Evolutionary conservation across 1,139 yeast species (phyloP).

Genomic region (Pichia sp.): DNA sequence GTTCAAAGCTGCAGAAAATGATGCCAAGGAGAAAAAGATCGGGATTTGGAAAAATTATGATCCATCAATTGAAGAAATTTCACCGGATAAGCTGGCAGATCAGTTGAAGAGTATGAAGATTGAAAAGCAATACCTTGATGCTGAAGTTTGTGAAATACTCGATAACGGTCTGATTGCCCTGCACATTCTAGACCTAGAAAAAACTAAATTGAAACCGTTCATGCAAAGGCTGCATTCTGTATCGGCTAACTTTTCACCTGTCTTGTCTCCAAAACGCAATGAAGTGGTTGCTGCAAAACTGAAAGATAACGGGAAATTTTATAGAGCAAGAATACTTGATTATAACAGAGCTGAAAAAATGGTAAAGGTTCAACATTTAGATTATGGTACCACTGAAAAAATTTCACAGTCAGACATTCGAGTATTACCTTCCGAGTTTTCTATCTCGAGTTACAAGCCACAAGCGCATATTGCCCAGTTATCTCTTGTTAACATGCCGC

Average conservation of each 20-base stretch:
- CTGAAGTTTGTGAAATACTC: slow-evolving; percentile 54
- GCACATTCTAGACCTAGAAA: slow-evolving; percentile 43
- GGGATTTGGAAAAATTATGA: slow-evolving; percentile 69
- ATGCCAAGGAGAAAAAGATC: slow-evolving; percentile 50
- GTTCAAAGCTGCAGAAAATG: slow-evolving; percentile 58
- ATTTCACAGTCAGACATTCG: slow-evolving; percentile 48
- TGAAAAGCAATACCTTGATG: slow-evolving; percentile 50
- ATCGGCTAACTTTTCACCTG: slow-evolving; percentile 23
- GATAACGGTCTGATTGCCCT: slow-evolving; percentile 51
- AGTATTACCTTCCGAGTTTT: slow-evolving; percentile 52
- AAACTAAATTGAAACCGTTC: slow-evolving; percentile 40
- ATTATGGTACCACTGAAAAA: slow-evolving; percentile 58
- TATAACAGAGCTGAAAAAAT: slow-evolving; percentile 46
- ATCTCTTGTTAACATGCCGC: slow-evolving; percentile 59
- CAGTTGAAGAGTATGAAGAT: slow-evolving; percentile 30
- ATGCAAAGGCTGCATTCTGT: slow-evolving; percentile 46
- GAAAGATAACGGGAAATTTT: slow-evolving; percentile 51
- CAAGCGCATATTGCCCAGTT: slow-evolving; percentile 59
- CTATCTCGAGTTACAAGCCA: slow-evolving; percentile 41
- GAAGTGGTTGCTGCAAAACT: slow-evolving; percentile 60
- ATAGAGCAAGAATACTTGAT: slow-evolving; percentile 55
- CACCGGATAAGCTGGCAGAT: slow-evolving; percentile 24
- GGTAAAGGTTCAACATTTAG: slow-evolving; percentile 57
- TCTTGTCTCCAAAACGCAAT: slow-evolving; percentile 41
- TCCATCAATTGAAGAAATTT: slow-evolving; percentile 33